phyloP scores from a whole-genome alignment of 2,329 filamentous ascomycete species.

The Sporothrix euskadiensis region DNA sequence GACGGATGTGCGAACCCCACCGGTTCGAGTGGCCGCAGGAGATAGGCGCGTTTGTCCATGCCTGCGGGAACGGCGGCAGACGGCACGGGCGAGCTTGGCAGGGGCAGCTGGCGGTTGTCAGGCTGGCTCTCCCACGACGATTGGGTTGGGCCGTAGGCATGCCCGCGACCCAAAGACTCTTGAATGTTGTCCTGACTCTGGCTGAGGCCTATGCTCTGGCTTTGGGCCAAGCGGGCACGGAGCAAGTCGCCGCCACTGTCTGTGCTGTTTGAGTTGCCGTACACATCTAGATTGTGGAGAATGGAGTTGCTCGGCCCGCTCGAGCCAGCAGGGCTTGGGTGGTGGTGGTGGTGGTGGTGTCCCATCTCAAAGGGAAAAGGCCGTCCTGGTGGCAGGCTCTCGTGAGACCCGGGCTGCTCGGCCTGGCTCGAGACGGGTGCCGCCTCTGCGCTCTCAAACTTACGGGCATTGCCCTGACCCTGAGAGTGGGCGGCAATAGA shows the following conservation, averaged over 20 bases:
- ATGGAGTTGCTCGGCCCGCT: conserved; percentile 2
- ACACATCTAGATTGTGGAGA: neutral
- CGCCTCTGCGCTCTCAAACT: neutral
- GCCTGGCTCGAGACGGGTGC: neutral
- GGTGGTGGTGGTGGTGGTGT: neutral
- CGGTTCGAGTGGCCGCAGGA: conserved; percentile 15
- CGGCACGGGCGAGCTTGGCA: conserved; percentile 23
- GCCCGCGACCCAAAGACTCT: neutral
- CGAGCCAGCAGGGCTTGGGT: neutral
- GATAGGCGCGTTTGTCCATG: conserved; percentile 13
- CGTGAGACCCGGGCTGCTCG: neutral
- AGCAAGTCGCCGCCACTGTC: neutral
- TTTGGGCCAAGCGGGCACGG: neutral
- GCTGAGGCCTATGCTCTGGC: neutral
- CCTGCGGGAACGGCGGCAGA: conserved; percentile 23
- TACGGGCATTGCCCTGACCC: too few species aligned
- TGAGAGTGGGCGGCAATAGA: neutral
- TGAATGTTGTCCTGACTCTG: neutral
- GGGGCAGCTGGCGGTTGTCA: neutral
- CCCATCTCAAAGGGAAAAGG: neutral
- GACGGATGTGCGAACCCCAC: neutral
- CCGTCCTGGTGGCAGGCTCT: conserved; percentile 3
- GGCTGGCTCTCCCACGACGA: conserved; percentile 12
- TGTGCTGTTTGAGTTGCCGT: neutral
- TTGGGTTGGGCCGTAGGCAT: neutral